Conservation (phyloP, 2,329 filamentous ascomycete species). For the Cordyceps militaris region DNA sequence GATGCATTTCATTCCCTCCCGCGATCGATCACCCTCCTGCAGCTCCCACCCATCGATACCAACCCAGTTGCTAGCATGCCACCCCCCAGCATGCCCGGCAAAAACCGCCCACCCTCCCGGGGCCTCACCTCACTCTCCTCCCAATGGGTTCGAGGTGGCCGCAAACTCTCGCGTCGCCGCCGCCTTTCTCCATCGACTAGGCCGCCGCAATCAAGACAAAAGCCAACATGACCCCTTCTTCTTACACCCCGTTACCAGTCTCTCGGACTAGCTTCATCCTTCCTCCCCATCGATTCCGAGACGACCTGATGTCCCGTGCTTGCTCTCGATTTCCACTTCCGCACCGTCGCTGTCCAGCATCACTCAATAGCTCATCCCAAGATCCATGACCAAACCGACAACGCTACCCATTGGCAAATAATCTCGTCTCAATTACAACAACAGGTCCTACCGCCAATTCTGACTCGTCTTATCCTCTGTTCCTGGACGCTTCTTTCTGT, state of each 20-base stretch:
- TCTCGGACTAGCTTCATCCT: neutral
- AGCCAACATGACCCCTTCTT: neutral
- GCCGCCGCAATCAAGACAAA: neutral
- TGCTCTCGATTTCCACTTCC: neutral
- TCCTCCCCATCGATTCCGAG: neutral
- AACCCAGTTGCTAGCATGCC: too few species aligned
- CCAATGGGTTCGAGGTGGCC: neutral
- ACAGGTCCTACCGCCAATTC: neutral
- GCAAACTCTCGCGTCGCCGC: neutral
- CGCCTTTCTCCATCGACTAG: neutral
- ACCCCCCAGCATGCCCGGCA: too few species aligned
- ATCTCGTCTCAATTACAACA: neutral
- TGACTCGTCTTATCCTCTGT: neutral
- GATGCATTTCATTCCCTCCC: neutral
- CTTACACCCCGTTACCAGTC: neutral
- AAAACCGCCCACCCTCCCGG: neutral
- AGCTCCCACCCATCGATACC: neutral
- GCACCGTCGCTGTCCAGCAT: neutral
- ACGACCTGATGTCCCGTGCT: neutral
- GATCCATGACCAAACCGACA: neutral
- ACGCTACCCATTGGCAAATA: neutral
- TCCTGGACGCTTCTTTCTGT: neutral
- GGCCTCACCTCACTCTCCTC: neutral
- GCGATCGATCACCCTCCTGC: conserved; percentile 1
- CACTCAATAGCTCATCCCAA: neutral